Percentiles rank a stretch among this genome's conserved stretches.
phyloP scores from a whole-genome alignment of 1,284 basidiomycete genomes.

The Fomes fomentarius region DNA sequence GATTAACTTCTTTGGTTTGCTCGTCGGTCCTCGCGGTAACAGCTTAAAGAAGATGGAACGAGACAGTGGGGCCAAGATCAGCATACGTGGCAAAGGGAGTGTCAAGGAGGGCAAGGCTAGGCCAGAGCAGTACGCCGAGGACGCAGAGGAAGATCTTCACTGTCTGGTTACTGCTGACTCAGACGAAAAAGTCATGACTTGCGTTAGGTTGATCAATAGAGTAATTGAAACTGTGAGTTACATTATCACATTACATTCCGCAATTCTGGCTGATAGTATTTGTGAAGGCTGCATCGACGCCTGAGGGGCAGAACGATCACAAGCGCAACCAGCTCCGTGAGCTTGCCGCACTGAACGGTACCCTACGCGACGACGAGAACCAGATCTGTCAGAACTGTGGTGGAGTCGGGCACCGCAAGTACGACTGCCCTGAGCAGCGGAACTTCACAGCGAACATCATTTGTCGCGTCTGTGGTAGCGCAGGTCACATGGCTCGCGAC shows the following conservation, averaged over 20 bases:
- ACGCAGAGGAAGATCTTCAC: slow-evolving; percentile 98
- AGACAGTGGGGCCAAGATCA: slow-evolving; percentile 97
- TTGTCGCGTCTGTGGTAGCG: slow-evolving; percentile 93
- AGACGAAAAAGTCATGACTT: slow-evolving; percentile 88
- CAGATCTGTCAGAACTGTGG: slow-evolving; percentile 99
- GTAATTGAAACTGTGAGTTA: slow-evolving; percentile 96
- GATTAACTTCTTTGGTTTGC: slow-evolving; percentile 99
- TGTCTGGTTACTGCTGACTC: slow-evolving; percentile 95
- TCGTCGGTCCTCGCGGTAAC: slow-evolving; percentile 98
- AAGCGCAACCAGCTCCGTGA: slow-evolving; percentile 99
- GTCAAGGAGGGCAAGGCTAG: slow-evolving; percentile 98
- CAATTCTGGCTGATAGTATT: slow-evolving; percentile 12
- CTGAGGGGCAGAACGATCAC: slow-evolving; percentile 99
- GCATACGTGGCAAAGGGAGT: slow-evolving; percentile 97
- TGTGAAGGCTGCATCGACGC: slow-evolving; percentile 91
- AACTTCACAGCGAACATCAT: slow-evolving; percentile 98
- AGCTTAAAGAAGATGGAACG: slow-evolving; percentile 99
- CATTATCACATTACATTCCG: not conserved
- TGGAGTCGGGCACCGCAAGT: slow-evolving; percentile 93
- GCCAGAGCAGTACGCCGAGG: slow-evolving; percentile 90
- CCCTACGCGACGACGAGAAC: slow-evolving; percentile 98
- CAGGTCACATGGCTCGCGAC: slow-evolving; percentile 96
- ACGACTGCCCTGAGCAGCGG: slow-evolving; percentile 95
- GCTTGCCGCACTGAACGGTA: slow-evolving; percentile 96
- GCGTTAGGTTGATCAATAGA: slow-evolving; percentile 94